Conservation (phyloP, 2,329 filamentous ascomycete species). For the Ascosphaera aggregata region DNA sequence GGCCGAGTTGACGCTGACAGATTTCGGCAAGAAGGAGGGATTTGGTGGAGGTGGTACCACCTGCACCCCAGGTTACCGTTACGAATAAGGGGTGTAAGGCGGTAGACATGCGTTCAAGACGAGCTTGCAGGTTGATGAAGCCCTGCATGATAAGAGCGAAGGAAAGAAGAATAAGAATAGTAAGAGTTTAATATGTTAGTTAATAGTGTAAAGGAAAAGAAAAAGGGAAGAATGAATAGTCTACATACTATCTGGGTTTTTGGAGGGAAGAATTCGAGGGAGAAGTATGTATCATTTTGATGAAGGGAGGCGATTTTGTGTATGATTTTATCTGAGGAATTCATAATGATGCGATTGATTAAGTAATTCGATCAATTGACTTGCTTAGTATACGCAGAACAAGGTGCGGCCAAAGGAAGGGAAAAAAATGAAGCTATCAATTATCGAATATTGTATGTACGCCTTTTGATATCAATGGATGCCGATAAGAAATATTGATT, state of each 20-base stretch:
- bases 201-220: background rate
- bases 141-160: slow-evolving; percentile 25
- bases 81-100: slow-evolving; percentile 83
- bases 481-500: too few relatives aligned
- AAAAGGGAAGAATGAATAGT: slow-evolving; percentile 5
- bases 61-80: slow-evolving; percentile 94
- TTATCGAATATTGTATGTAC: too few relatives aligned
- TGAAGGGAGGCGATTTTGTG: slow-evolving; percentile 86
- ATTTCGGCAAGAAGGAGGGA: slow-evolving; percentile 87
- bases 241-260: slow-evolving; percentile 73
- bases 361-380: too few relatives aligned
- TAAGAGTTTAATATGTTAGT: background rate
- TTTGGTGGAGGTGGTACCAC: slow-evolving; percentile 74
- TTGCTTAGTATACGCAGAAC: too few relatives aligned
- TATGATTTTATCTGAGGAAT: slow-evolving; percentile 83
- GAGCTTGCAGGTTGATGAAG: slow-evolving; percentile 77
- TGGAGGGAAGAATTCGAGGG: slow-evolving; percentile 96
- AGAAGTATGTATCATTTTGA: slow-evolving; percentile 66
- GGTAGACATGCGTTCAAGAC: slow-evolving; percentile 84
- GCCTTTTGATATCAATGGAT: too few relatives aligned
- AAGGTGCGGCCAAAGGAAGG: too few relatives aligned
- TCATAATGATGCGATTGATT: too few relatives aligned
- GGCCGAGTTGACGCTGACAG: slow-evolving; percentile 71
- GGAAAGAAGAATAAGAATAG: too few relatives aligned
- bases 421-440: too few relatives aligned